Evolutionary conservation across 768 basidiomycete species (phyloP), one percentile per base, ranked within the genome.

Genomic region (Dictyophora rubrovolvata): DNA sequence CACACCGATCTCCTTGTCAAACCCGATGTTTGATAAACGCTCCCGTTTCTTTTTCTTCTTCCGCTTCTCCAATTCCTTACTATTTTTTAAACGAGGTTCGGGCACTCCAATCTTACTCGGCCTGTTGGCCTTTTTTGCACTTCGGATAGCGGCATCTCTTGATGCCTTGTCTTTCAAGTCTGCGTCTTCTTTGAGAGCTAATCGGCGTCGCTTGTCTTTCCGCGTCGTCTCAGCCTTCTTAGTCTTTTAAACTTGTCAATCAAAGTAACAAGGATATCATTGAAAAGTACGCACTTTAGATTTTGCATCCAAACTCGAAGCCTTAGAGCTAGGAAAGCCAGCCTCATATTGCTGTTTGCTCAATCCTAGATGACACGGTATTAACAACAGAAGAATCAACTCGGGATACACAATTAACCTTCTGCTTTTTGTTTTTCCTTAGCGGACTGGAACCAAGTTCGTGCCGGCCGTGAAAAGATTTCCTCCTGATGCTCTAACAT

Each of bases 371-470:
- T 42, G 36, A 21, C 55, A 34, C 55, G 22, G 61, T 55, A 7
- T 46, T 17, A 49, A 50, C n/a, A 21, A 55, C 34, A 42, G 1
- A 18, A 36, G 22, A 54, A 22, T 12, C 12, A 12, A 23, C 28
- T 57, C 47, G 55, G 48, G 46, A 11, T 52, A 18, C 23, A 48
- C 20, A 17, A 59, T 69, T 47, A 62, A 95, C 93, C 86, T 82
- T 86, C 82, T 5, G 92, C 79, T 61, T 80, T 82, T 62, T 77
- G 71, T 74, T 89, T 97, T 65, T 96, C 92, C 69, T 86, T 88
- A 59, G 78, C 76, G 9, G 79, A 83, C 73, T 97, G 96, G 79
- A 99, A 99, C 96, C 96, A 99, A n/a, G 93, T 97, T 65, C 95
- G 80, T 17, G 93, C 92, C 5, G 96, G 96, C 60, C 94, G 78